Evolutionary conservation across 1,284 basidiomycete genomes (phyloP).

Genomic region (Ganoderma multipileum): DNA sequence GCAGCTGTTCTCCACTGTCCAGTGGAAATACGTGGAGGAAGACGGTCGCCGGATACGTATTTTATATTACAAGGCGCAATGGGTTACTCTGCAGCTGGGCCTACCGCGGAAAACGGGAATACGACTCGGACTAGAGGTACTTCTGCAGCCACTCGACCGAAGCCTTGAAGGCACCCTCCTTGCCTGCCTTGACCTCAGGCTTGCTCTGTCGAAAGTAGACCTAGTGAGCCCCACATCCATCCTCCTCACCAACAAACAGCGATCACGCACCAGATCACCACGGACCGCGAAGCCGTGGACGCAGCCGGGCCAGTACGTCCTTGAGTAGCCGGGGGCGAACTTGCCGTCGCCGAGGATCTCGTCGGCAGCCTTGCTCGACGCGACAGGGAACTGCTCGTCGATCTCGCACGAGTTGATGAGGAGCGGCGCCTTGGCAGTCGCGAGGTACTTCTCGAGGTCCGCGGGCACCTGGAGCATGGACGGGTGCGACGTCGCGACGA

Average conservation of each 20-base stretch:
- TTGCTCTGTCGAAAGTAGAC: slow-evolving; percentile 39
- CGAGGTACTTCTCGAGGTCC: slow-evolving; percentile 49
- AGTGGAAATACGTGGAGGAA: too few species aligned
- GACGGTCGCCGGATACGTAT: background rate
- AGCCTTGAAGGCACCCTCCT: slow-evolving; percentile 42
- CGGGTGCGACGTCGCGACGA: slow-evolving; percentile 68
- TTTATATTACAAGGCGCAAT: background rate
- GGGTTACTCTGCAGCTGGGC: background rate
- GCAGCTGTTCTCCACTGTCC: too few species aligned
- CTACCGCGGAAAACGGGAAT: background rate
- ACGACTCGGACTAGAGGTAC: slow-evolving; percentile 27
- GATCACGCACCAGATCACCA: slow-evolving; percentile 40
- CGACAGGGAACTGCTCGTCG: slow-evolving; percentile 43
- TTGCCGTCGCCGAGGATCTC: slow-evolving; percentile 48
- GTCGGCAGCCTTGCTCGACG: slow-evolving; percentile 43
- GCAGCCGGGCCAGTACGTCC: slow-evolving; percentile 51
- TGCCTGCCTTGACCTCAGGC: slow-evolving; percentile 42
- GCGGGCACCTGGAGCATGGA: slow-evolving; percentile 64
- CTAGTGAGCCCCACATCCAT: slow-evolving; percentile 16
- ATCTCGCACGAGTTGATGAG: slow-evolving; percentile 51
- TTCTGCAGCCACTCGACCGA: slow-evolving; percentile 39
- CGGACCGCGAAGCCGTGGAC: slow-evolving; percentile 61
- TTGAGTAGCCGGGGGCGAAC: slow-evolving; percentile 47
- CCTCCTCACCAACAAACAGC: background rate
- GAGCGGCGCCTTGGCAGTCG: slow-evolving; percentile 43